phyloP scores from a whole-genome alignment of 1,284 basidiomycete genomes.

The Tilletia setariae region DNA sequence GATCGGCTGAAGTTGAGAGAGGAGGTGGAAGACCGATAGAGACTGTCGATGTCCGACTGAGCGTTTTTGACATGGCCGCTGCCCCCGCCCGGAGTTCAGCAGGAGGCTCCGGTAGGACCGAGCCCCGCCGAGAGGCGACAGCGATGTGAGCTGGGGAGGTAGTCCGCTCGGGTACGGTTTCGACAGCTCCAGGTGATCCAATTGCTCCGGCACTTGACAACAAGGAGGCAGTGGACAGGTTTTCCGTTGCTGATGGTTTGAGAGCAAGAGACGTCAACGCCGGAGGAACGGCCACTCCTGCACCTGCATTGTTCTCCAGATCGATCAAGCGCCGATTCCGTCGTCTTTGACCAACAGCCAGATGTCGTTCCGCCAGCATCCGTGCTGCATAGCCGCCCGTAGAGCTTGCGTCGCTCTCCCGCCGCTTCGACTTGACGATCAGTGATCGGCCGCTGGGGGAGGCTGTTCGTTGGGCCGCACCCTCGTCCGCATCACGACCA shows the following conservation, averaged over 20 bases:
- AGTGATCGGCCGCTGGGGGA: conserved; percentile 10
- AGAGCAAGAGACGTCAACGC: background rate
- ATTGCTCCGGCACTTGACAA: background rate
- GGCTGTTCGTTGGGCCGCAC: background rate
- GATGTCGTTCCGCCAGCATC: conserved; percentile 7
- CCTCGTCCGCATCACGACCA: background rate
- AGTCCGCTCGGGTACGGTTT: background rate
- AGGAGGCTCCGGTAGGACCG: conserved; percentile 15
- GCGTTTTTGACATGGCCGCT: background rate
- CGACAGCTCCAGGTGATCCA: background rate
- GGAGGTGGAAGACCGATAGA: background rate
- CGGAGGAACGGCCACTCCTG: background rate
- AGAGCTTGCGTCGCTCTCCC: conserved; percentile 9
- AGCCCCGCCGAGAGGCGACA: conserved; percentile 15
- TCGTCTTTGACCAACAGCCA: background rate
- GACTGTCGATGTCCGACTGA: conserved; percentile 11
- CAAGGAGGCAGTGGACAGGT: background rate
- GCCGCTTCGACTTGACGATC: background rate
- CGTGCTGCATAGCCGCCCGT: conserved; percentile 11
- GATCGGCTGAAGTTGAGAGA: background rate
- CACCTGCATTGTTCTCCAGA: conserved; percentile 6
- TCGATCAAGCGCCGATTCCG: conserved; percentile 12
- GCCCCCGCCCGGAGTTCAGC: background rate
- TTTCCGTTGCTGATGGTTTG: background rate
- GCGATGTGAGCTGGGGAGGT: conserved; percentile 2